A percentile compares a stretch with the other conserved stretches of the same genome.
These are phyloP conservation scores for Venturia pyrina DNA, from an alignment of 2,329 filamentous ascomycete genomes.

Conservation along the genomic window DNA sequence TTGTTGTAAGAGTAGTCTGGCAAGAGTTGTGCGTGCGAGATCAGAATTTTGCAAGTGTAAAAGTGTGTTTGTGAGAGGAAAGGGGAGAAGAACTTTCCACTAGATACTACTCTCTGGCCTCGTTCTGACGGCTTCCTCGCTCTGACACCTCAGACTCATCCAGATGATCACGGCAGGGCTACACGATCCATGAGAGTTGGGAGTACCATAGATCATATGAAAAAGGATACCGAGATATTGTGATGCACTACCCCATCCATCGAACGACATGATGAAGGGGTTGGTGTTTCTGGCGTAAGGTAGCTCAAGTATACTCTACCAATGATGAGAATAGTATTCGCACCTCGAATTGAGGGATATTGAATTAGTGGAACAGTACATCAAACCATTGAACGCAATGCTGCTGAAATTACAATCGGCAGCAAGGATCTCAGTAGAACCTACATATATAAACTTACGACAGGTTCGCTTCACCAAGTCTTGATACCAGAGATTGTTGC, in stretches of 20 bases:
- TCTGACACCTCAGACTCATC: too few species aligned
- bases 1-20: not conserved
- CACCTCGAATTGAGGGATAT: not conserved
- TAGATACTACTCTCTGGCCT: not conserved
- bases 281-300: not conserved
- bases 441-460: not conserved
- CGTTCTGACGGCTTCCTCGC: not conserved
- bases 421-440: not conserved
- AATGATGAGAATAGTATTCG: not conserved
- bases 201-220: not conserved
- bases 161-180: too few species aligned
- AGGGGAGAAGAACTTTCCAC: not conserved
- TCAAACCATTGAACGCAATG: not conserved
- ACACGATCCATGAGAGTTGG: not conserved
- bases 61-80: not conserved
- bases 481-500: not conserved
- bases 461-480: not conserved
- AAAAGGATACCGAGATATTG: not conserved
- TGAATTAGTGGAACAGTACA: too few species aligned
- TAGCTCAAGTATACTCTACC: not conserved
- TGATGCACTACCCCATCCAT: not conserved
- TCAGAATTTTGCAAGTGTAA: too few species aligned
- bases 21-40: too few species aligned
- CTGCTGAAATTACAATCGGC: not conserved
- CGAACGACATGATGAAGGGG: not conserved